Evolutionary conservation across 2,329 filamentous ascomycete species (phyloP).

Genomic region (Aspergillus aculeatus): DNA sequence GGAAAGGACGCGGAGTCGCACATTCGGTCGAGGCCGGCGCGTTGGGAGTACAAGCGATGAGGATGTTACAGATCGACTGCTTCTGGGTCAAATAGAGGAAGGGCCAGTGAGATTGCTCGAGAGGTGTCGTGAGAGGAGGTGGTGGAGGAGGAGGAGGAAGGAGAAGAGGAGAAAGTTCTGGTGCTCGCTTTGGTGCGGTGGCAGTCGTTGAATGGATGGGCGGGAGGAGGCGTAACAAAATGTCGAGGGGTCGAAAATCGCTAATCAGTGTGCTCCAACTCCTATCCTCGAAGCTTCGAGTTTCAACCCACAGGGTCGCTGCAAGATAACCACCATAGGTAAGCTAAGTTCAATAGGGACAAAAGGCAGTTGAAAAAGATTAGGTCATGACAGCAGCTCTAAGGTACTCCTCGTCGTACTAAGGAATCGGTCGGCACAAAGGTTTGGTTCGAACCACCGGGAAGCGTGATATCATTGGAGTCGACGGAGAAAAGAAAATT

Average conservation of each 20-base stretch:
- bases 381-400: background rate
- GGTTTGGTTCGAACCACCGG: slow-evolving; percentile 18
- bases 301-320: slow-evolving; percentile 19
- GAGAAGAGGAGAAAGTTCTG: background rate
- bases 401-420: background rate
- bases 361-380: background rate
- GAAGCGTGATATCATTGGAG: slow-evolving; percentile 30
- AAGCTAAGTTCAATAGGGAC: slow-evolving; percentile 15
- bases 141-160: background rate
- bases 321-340: slow-evolving; percentile 15
- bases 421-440: slow-evolving; percentile 10
- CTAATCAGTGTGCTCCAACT: slow-evolving; percentile 16
- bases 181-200: slow-evolving; percentile 1
- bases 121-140: background rate
- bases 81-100: slow-evolving; percentile 18
- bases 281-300: slow-evolving; percentile 20
- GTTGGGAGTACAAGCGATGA: slow-evolving; percentile 15
- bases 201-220: slow-evolving; percentile 1
- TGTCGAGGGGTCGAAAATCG: slow-evolving; percentile 16
- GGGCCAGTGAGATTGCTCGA: background rate
- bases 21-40: slow-evolving; percentile 36
- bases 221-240: slow-evolving; percentile 19
- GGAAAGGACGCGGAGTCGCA: slow-evolving; percentile 31
- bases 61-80: slow-evolving; percentile 24
- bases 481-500: slow-evolving; percentile 5